phyloP scores from a whole-genome alignment of 2,329 filamentous ascomycete genomes.

The Pseudocercospora macadamiae region DNA sequence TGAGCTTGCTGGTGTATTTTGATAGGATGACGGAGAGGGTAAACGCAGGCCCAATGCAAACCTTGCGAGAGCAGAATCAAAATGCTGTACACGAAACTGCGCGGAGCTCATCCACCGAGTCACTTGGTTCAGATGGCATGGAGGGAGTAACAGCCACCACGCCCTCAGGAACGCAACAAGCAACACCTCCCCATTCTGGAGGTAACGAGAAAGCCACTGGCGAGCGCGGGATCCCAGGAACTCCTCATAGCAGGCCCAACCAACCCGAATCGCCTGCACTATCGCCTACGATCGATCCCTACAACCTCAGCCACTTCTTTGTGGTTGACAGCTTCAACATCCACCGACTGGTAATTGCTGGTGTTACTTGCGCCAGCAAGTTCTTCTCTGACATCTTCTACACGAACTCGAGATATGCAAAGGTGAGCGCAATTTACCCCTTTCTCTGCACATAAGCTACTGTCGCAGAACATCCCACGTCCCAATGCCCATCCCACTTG shows the following conservation, averaged over 20 bases:
- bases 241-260: conserved; percentile 41
- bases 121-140: conserved; percentile 34
- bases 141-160: conserved; percentile 34
- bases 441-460: conserved; percentile 19
- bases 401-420: conserved; percentile 97
- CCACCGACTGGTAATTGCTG: conserved; percentile 91
- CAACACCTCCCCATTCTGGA: conserved; percentile 55
- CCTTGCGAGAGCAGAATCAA: conserved; percentile 58
- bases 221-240: conserved; percentile 39
- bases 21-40: conserved; percentile 98
- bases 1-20: conserved; percentile 95
- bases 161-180: conserved; percentile 44
- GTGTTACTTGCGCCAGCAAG: conserved; percentile 97
- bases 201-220: conserved; percentile 42
- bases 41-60: conserved; percentile 76
- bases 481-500: not conserved
- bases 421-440: conserved; percentile 62
- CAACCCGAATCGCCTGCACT: conserved; percentile 36
- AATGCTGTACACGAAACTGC: conserved; percentile 43
- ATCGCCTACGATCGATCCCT: conserved; percentile 47
- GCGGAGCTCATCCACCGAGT: conserved; percentile 29
- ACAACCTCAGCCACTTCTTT: conserved; percentile 72
- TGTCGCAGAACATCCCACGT: conserved; percentile 1
- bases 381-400: conserved; percentile 99
- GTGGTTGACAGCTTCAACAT: conserved; percentile 99